Evolutionary conservation across 2,329 filamentous ascomycete species (phyloP), one percentile per base, ranked within the genome.

Genomic region (Botryosphaeria dothidea): DNA sequence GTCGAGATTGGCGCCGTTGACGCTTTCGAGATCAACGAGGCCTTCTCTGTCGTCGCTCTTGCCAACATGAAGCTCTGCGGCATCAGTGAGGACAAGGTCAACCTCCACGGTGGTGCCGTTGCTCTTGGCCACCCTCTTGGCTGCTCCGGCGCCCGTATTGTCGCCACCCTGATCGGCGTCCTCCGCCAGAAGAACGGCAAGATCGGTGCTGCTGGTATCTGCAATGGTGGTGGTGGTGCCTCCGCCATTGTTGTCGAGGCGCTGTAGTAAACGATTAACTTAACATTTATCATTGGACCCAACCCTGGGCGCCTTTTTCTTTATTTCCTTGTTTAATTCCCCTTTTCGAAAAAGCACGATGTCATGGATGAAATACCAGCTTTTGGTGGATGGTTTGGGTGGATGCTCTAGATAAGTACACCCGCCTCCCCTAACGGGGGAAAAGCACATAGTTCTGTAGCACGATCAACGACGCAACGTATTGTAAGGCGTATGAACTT

Each of bases 21-120:
- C 74, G 95, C 88, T 72, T 99, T 95, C 79, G 95, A 99, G 85
- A 97, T 99, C 85, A 99, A 99, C 84, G 95, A 99, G 85, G 95
- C 95, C 46, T 99, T 99, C 85, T 95, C 92, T 68, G 95, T 97
- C 57, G 95, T 99, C 68, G 92, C 95, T 43, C 86, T 99, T 61
- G 93, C 95, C 70, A 99, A 99, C 84, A 88, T 97, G 82, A 97
- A 99, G 87, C 80, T 98, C 64, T 88, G 99, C 45, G 85, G 84
- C 67, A 82, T 99, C 65, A 84, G 84, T 69, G 86, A 91, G 69
- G 91, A 93, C 66, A 96, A 93, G 82, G 93, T 99, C 77, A 99
- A 99, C 82, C 84, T 98, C 65, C 94, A 93, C 75, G 95, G 95
- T 75, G 95, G 95, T 77, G 92, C 95, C 63, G 95, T 99, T 68